Base-by-base conservation (phyloP, 2,329 filamentous ascomycete species). In the Stenocarpella maydis region DNA sequence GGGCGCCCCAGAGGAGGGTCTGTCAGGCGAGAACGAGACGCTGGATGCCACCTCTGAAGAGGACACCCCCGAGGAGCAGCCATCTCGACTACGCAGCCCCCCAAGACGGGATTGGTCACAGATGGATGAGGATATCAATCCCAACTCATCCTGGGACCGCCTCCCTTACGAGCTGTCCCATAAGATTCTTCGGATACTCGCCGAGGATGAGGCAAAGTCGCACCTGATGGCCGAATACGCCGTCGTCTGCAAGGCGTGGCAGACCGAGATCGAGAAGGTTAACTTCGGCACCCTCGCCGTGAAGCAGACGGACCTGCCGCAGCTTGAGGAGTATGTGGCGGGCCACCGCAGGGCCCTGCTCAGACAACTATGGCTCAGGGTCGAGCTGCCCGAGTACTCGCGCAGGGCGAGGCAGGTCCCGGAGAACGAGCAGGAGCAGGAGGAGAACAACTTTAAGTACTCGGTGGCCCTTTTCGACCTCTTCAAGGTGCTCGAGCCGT, bases 161-260 rank as follows among this genome's bases (percentile, higher is more conserved):
- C 43, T 71, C 26, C 69, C 69, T 10, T 69, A 65, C 21, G 72
- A 73, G 65, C 68, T 73, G 37, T 67, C 67, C 50, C 68, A 58
- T 14, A 70, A 72, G 43, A 60, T 73, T 45, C 58, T 73, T 4
- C 66, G 68, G 28, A 65, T 26, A 3, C 54, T 73, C n/a, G 45
- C 45, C 9, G 39, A 71, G 45, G 69, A 71, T 15, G 69, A 71
- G 37, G 45, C 65, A 26, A 45, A 63, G 28, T 65, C 49, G 15
- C 41, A 58, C n/a, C 45, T 73, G 21, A 45, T 69, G 65, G 69
- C 74, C 26, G 71, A 71, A 52, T 75, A 75, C 47, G 75, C 75
- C n/a, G 72, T 74, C 8, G 75, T 77, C 37, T 75, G 74, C 65
- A 58, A 60, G 41, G 72, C 76, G 37, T 77, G 76, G 76, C 75